Evolutionary conservation across 164 flowering plant species (phyloP), one percentile per base, ranked within the genome.

Genomic region (Buxus sempervirens): DNA sequence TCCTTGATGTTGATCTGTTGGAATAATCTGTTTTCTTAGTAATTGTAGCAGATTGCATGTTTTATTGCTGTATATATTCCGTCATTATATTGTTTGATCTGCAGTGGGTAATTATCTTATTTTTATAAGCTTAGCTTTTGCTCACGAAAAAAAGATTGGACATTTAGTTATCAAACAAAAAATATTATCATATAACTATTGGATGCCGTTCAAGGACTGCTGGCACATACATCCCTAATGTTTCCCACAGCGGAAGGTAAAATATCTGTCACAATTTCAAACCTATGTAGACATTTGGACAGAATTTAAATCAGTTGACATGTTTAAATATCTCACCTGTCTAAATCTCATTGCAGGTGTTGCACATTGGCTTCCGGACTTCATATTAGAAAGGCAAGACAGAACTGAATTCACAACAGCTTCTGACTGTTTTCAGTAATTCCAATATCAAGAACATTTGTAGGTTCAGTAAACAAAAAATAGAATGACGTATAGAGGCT

Each of bases 321-420:
- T 58, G 20, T 54, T 16, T 24, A 58, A 54, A 23, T 16, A 68
- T 56, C 58, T 72, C 63, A 90, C 97, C 91, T 92, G 98, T 74
- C 75, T 75, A 63, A 90, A 84, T 57, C 62, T 70, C 14, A 55
- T 9, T 25, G 77, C 14, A 27, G 89, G 66, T 49, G 58, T 42
- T 26, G 70, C 54, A 64, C 92, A 82, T 42, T 69, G 76, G 68
- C 63, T 74, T 28, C 74, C 76, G 38, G 83, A 75, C 63, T 65
- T 83, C 26, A 77, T 78, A 67, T 54, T 73, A 62, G 76, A 59
- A 20, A 90, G 75, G 78, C 88, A 89, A 66, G 91, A 80, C 54
- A 93, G 58, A 60, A 93, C 95, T 66, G 81, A 80, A 76, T 62
- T 78, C 6, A 82, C 87, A 51, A 85, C 85, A 66, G 69, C 72